A percentile compares a stretch with the other conserved stretches of the same genome.
These are phyloP conservation scores for Zychaea mexicana DNA, from an alignment of 371 early-diverging fungal genomes.

Conservation along the genomic window DNA sequence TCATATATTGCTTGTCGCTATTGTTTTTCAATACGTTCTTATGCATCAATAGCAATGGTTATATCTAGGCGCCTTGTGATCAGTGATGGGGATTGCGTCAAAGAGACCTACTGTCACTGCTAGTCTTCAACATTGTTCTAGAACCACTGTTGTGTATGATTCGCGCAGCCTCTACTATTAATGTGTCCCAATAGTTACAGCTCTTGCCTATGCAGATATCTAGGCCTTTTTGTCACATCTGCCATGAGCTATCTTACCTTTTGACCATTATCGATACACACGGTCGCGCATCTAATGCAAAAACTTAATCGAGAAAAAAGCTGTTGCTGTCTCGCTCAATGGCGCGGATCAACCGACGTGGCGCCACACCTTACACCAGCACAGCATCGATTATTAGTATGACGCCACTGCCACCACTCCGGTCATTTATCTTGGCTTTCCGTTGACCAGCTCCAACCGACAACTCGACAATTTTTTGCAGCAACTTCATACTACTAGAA, in stretches of 20 bases:
- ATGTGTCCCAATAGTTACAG: neutral
- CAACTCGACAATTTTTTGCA: neutral
- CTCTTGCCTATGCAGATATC: conserved; percentile 9
- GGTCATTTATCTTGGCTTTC: neutral
- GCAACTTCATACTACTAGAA: neutral
- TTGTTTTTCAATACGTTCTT: conserved; percentile 4
- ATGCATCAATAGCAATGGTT: conserved; percentile 2
- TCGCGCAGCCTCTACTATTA: neutral
- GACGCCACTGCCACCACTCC: neutral
- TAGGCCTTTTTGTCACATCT: neutral
- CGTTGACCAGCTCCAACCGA: neutral
- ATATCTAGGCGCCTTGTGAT: neutral
- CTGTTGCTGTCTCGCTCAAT: neutral
- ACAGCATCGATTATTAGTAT: neutral
- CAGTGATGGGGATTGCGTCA: conserved; percentile 7
- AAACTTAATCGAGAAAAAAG: neutral
- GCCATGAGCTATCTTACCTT: neutral
- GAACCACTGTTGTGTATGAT: conserved; percentile 19
- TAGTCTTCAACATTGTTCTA: conserved; percentile 21
- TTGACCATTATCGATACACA: neutral
- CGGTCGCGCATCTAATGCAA: conserved; percentile 5
- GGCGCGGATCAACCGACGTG: neutral
- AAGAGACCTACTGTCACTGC: conserved; percentile 14
- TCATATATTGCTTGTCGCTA: neutral
- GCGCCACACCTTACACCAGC: neutral